Evolutionary conservation across 2,329 filamentous ascomycete genomes (phyloP).

Genomic region (Beauveria brongniartii): DNA sequence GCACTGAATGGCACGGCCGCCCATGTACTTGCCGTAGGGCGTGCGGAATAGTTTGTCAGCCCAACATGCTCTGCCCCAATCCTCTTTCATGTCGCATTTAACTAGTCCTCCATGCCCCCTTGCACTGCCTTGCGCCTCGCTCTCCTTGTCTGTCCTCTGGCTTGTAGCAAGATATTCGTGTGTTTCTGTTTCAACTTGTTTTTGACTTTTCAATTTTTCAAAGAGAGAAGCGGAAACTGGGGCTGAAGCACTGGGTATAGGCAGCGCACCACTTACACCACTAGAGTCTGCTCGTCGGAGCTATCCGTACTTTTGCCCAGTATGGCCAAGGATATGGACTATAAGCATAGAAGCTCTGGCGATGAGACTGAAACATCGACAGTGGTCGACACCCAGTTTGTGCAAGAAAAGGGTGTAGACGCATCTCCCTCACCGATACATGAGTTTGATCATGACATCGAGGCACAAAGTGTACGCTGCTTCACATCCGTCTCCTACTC

Average conservation of each 20-base stretch:
- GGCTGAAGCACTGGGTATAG: too few relatives aligned
- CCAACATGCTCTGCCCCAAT: background rate
- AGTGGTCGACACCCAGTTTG: constrained; percentile 10
- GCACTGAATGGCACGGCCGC: background rate
- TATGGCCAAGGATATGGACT: background rate
- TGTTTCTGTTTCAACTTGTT: too few relatives aligned
- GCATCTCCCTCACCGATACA: constrained; percentile 11
- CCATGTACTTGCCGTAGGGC: background rate
- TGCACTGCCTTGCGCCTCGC: background rate
- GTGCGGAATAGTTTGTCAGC: constrained; percentile 1
- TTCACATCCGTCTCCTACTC: background rate
- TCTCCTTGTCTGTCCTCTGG: background rate
- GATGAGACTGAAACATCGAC: constrained; percentile 11
- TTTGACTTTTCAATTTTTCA: too few relatives aligned
- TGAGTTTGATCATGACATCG: constrained; percentile 15
- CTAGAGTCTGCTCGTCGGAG: background rate
- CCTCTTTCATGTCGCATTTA: background rate
- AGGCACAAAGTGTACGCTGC: constrained; percentile 16
- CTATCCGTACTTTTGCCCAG: background rate
- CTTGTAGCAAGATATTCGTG: background rate
- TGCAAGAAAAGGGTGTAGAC: constrained; percentile 12
- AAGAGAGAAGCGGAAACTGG: too few relatives aligned
- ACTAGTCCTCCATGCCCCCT: background rate
- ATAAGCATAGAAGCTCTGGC: background rate
- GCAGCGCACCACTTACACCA: background rate